Evolutionary conservation across 2,329 filamentous ascomycete species (phyloP).

Genomic region (Colletotrichum brevisporum): DNA sequence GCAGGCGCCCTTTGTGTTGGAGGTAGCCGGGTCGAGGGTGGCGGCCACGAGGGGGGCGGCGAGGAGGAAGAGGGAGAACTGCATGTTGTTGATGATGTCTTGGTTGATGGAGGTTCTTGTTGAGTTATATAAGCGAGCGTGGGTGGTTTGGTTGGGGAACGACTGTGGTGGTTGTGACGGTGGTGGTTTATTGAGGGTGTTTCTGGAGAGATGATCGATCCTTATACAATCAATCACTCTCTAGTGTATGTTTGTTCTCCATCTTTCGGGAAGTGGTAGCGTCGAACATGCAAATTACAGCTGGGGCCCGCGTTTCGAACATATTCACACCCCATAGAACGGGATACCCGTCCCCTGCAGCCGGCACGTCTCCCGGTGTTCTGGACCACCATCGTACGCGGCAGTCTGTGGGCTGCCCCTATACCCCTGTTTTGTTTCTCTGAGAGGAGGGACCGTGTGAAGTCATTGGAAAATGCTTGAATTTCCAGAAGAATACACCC

Average conservation of each 20-base stretch:
- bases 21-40: slow-evolving; percentile 35
- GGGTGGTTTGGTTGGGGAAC: not conserved
- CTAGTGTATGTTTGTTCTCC: not conserved
- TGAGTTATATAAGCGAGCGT: slow-evolving; percentile 6
- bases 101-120: not conserved
- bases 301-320: slow-evolving; percentile 36
- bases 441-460: no score
- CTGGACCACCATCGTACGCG: slow-evolving; percentile 10
- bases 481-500: not conserved
- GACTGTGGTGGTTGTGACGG: not conserved
- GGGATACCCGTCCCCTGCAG: not conserved
- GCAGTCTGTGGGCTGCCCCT: not conserved
- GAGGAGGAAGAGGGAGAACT: slow-evolving; percentile 26
- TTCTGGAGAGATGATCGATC: not conserved
- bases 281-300: slow-evolving; percentile 25
- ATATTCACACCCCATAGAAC: slow-evolving; percentile 20
- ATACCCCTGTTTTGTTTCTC: not conserved
- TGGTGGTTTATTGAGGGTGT: no score
- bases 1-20: slow-evolving; percentile 39
- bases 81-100: slow-evolving; percentile 9
- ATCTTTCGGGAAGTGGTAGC: slow-evolving; percentile 1
- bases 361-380: slow-evolving; percentile 22
- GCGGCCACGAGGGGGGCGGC: slow-evolving; percentile 32
- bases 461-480: slow-evolving; percentile 2
- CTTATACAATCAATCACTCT: not conserved